Evolutionary conservation across 768 basidiomycete species (phyloP).

Genomic region (Collybia mongolica): DNA sequence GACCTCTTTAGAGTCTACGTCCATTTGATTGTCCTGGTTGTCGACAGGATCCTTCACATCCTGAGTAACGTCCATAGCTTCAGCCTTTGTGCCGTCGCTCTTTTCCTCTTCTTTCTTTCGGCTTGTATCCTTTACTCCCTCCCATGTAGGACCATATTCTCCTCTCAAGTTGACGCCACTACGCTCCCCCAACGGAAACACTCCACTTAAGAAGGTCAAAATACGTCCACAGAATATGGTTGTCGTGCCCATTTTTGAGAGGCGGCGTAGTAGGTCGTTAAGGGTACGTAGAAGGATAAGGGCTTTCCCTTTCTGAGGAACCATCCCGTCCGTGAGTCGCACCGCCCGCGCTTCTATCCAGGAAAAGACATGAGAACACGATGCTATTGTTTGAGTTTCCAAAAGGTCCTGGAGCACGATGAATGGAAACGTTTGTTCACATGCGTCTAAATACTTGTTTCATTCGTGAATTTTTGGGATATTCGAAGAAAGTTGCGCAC

Average conservation of each 20-base stretch:
- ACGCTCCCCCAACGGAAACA: conserved; percentile 85
- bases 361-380: conserved; percentile 84
- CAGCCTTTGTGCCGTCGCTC: conserved; percentile 28
- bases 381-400: conserved; percentile 81
- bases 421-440: conserved; percentile 74
- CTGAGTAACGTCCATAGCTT: conserved; percentile 20
- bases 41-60: conserved; percentile 19
- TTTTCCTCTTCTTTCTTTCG: conserved; percentile 30
- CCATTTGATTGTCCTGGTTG: conserved; percentile 53
- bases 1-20: conserved; percentile 48
- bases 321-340: conserved; percentile 74
- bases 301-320: conserved; percentile 86
- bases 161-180: conserved; percentile 92
- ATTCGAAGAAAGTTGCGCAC: conserved; percentile 33
- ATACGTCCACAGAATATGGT: conserved; percentile 90
- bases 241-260: conserved; percentile 83
- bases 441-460: conserved; percentile 53
- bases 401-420: conserved; percentile 76
- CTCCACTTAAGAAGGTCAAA: conserved; percentile 79
- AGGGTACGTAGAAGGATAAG: conserved; percentile 80
- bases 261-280: conserved; percentile 82
- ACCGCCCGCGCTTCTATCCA: conserved; percentile 79
- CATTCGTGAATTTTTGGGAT: not conserved
- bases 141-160: conserved; percentile 81
- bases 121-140: conserved; percentile 49